Evolutionary conservation across 73 alveolate species (phyloP).

Genomic region (Paramecium pentaurelia): DNA sequence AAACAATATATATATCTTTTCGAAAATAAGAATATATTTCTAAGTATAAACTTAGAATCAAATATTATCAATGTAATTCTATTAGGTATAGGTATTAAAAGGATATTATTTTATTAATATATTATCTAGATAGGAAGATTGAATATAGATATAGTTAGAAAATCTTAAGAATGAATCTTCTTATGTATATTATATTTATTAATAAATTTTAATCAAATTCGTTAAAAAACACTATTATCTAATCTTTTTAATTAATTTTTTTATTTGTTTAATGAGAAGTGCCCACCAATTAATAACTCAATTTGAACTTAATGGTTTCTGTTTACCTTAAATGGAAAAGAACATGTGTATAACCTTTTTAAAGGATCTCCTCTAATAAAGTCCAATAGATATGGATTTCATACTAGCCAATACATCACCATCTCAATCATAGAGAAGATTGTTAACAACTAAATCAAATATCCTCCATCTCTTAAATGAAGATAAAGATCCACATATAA

Average conservation of each 20-base stretch:
- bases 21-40: too few relatives aligned
- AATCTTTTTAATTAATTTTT: neutral
- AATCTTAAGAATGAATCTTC: neutral
- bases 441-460: neutral
- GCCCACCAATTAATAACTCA: constrained; percentile 15
- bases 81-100: neutral
- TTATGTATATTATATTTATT: neutral
- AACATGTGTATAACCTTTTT: neutral
- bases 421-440: neutral
- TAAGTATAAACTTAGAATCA: too few relatives aligned
- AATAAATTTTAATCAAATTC: constrained; percentile 13
- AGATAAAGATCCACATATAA: neutral
- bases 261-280: constrained; percentile 29
- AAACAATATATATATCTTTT: too few relatives aligned
- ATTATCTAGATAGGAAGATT: neutral
- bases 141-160: neutral
- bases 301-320: constrained; percentile 13
- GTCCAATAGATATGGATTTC: neutral
- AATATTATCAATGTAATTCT: too few relatives aligned
- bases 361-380: neutral
- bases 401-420: neutral
- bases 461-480: neutral
- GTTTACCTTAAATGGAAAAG: neutral
- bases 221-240: constrained; percentile 17
- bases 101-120: neutral